Conservation (phyloP, 805 yeast genomes). For the Starmerella cellae region DNA sequence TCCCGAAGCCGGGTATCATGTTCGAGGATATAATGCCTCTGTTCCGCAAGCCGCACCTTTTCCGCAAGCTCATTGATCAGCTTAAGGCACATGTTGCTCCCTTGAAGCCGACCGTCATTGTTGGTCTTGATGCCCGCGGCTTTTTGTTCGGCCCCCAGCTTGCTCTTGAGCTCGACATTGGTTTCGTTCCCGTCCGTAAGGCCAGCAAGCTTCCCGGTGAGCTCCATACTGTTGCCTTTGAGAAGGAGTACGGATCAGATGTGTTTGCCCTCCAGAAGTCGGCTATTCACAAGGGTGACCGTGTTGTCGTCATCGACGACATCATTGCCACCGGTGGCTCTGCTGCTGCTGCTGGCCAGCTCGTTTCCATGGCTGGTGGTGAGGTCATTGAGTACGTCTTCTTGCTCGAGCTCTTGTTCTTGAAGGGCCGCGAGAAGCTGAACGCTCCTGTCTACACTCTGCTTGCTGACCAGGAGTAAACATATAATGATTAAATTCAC, state of each 20-base stretch:
- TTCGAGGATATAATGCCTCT: constrained; percentile 96
- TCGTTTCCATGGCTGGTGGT: constrained; percentile 55
- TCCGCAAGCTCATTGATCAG: constrained; percentile 69
- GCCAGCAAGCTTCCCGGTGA: constrained; percentile 91
- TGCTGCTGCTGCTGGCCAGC: constrained; percentile 84
- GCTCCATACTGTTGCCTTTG: constrained; percentile 53
- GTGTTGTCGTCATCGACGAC: constrained; percentile 82
- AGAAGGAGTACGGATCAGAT: constrained; percentile 88
- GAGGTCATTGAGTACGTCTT: constrained; percentile 69
- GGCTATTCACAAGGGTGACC: constrained; percentile 66
- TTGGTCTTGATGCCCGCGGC: constrained; percentile 95
- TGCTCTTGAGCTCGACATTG: constrained; percentile 77
- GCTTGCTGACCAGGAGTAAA: constrained; percentile 55
- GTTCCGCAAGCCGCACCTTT: constrained; percentile 66
- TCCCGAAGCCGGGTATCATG: constrained; percentile 82
- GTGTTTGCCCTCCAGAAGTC: constrained; percentile 76
- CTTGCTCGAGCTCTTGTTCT: constrained; percentile 88
- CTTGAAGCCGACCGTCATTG: constrained; percentile 66
- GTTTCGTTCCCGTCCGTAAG: constrained; percentile 92
- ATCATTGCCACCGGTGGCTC: constrained; percentile 98
- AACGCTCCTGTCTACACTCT: constrained; percentile 81
- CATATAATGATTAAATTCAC: too few relatives aligned
- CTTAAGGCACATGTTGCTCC: constrained; percentile 56
- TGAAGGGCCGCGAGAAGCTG: constrained; percentile 82
- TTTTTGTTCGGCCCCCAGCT: constrained; percentile 91